Evolutionary conservation across 768 basidiomycete genomes (phyloP), one percentile per base, ranked within the genome.

Genomic region (Megacollybia marginata): DNA sequence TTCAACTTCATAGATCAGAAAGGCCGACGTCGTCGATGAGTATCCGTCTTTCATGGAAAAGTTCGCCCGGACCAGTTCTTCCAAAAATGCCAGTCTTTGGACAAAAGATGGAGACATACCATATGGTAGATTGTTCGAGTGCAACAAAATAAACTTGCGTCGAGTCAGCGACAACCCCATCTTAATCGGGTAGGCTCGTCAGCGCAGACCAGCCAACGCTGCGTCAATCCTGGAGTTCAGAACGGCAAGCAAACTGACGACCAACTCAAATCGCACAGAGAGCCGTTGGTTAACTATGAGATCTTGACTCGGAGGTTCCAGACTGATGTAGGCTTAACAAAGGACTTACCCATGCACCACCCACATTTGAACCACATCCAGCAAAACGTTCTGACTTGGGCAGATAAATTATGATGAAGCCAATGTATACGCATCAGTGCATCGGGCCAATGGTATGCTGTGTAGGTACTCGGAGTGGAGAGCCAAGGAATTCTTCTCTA

Each of bases 311-410:
- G 35, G 53, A 50, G 56, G 46, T 18, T 1, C 42, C 38, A 13
- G 46, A 40, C n/a, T n/a, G n/a, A n/a, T n/a, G n/a, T n/a, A n/a
- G n/a, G n/a, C 3, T 28, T 2, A 28, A 28, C 23, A 28, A n/a
- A 8, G 15, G 46, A 57, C 70, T 48, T 61, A n/a, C n/a, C n/a
- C n/a, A n/a, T n/a, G n/a, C n/a, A 87, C 83, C 82, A 69, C 82
- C n/a, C n/a, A n/a, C 87, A n/a, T n/a, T n/a, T n/a, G n/a, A n/a
- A n/a, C 89, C 88, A 92, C 78, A 88, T 85, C 92, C 92, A 94
- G 59, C 88, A 92, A 10, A 19, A 80, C 59, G 51, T 75, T 77
- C 72, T 13, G 2, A 33, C 15, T 16, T 34, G 16, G 33, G 52
- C 52, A 10, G 48, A 46, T 44, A 36, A 34, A n/a, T n/a, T n/a